phyloP scores from a whole-genome alignment of 208 protist species.

The Wallacemonas sp. region DNA sequence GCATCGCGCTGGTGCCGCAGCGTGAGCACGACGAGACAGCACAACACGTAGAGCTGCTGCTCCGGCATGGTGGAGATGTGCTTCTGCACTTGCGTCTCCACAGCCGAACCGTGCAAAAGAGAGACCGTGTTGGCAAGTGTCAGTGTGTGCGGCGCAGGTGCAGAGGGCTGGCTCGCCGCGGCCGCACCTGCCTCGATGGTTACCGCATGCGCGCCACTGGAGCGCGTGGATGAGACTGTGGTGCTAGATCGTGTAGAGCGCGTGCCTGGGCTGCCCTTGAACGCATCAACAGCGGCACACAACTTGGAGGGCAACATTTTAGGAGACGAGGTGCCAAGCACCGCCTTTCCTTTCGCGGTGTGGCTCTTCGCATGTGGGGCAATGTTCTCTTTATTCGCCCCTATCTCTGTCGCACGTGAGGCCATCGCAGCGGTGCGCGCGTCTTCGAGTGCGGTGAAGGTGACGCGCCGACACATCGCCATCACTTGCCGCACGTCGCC shows the following conservation, averaged over 20 bases:
- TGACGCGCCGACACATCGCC: conserved; percentile 63
- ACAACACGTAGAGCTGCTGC: conserved; percentile 72
- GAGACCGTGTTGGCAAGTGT: conserved; percentile 54
- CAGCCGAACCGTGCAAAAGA: conserved; percentile 36
- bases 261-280: not conserved
- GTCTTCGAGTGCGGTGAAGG: conserved; percentile 48
- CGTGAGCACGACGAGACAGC: conserved; percentile 72
- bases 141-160: conserved; percentile 18
- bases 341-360: not conserved
- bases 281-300: conserved; percentile 27
- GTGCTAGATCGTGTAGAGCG: not conserved
- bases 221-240: conserved; percentile 15
- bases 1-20: conserved; percentile 47
- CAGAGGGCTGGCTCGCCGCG: not conserved
- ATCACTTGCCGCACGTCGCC: conserved; percentile 75
- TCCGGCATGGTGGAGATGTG: conserved; percentile 70
- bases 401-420: no score
- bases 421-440: not conserved
- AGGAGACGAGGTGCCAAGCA: no score
- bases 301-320: no score
- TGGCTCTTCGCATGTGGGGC: not conserved
- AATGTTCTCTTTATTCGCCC: not conserved
- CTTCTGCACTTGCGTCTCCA: conserved; percentile 54
- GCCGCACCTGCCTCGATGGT: not conserved
- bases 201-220: conserved; percentile 9